phyloP scores from a whole-genome alignment of 2,329 filamentous ascomycete species.

The Dichotomopilus funicola region DNA sequence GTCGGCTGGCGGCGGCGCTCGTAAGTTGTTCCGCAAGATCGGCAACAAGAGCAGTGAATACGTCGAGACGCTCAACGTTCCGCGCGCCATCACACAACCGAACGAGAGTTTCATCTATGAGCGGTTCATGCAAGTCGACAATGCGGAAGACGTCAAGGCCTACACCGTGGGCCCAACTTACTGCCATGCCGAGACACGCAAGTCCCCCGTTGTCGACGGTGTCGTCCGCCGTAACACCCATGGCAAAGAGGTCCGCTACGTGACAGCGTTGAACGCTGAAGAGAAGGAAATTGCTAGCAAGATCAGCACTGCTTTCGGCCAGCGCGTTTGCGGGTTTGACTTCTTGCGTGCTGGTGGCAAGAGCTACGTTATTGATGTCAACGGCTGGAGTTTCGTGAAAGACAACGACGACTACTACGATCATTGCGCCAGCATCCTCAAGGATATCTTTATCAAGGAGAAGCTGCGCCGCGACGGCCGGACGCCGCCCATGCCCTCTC shows the following conservation, averaged over 20 bases:
- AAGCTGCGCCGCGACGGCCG: conserved; percentile 58
- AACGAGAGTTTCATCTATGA: conserved; percentile 90
- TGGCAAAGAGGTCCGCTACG: conserved; percentile 93
- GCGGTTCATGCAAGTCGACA: conserved; percentile 93
- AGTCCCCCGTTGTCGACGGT: conserved; percentile 94
- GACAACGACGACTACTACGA: conserved; percentile 99
- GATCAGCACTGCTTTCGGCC: conserved; percentile 87
- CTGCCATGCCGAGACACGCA: conserved; percentile 94
- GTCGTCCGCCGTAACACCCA: conserved; percentile 93
- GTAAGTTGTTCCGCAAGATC: conserved; percentile 91
- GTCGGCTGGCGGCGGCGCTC: conserved; percentile 77
- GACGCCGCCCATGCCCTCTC: conserved; percentile 47
- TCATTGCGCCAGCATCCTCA: conserved; percentile 77
- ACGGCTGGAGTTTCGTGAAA: conserved; percentile 99
- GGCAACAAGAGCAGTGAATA: conserved; percentile 99
- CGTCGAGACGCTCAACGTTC: conserved; percentile 67
- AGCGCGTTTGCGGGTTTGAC: conserved; percentile 94
- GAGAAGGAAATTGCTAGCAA: conserved; percentile 83
- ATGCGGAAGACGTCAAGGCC: conserved; percentile 96
- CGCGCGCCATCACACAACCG: conserved; percentile 74
- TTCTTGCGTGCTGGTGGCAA: conserved; percentile 79
- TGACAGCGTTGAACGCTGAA: conserved; percentile 73
- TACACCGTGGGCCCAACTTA: conserved; percentile 92
- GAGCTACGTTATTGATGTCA: conserved; percentile 97
- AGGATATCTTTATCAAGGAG: conserved; percentile 81